Evolutionary conservation across 1,284 basidiomycete genomes (phyloP), one percentile per base, ranked within the genome.

Genomic region (Exobasidium rhododendri): DNA sequence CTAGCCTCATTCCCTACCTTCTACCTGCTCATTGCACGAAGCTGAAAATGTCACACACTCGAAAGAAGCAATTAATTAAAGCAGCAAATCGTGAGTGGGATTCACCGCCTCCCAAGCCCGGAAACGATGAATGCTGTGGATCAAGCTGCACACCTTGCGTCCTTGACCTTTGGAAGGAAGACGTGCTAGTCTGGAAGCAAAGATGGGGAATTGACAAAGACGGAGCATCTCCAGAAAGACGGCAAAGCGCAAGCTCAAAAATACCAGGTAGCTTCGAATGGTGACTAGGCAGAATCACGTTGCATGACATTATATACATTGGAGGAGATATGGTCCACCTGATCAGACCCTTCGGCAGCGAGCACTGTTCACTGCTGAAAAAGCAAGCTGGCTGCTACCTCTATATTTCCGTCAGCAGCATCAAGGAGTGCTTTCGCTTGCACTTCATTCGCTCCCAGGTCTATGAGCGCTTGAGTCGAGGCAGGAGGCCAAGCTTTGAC

Each of bases 381-480:
- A 55, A 96, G 80, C 80, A 94, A 82, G 35, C 90, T 91, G 3
- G 91, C 93, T 2, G 94, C 93, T 20, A 90, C 83, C 64, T 97
- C 92, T 4, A 93, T 83, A 74, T 94, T 92, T 0, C 94, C 94
- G 1, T 86, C 87, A 1, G 90, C 85, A 4, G 90, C 89, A 22
- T 89, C 85, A 59, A 97, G 82, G 24, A 88, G 83, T 57, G 85
- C 85, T 14, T 91, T 85, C 0, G 94, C 94, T 30, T 88, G 82
- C 54, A 90, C 87, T 61, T 88, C 83, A 17, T 86, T 82, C 1
- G 86, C 90, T 1, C 94, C 94, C 5, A 74, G 62, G 52, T 71
- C 69, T 0, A 94, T 85, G 10, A 97, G 59, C 11, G 67, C 64
- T 53, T 63, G 58, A 55, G 78, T 79, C 30, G 68, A 74, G 40